Percentiles rank a stretch among this genome's conserved stretches.
These are phyloP conservation scores for Gracilaria gracilis DNA, from an alignment of 23 red algal genomes.

Conservation along the genomic window DNA sequence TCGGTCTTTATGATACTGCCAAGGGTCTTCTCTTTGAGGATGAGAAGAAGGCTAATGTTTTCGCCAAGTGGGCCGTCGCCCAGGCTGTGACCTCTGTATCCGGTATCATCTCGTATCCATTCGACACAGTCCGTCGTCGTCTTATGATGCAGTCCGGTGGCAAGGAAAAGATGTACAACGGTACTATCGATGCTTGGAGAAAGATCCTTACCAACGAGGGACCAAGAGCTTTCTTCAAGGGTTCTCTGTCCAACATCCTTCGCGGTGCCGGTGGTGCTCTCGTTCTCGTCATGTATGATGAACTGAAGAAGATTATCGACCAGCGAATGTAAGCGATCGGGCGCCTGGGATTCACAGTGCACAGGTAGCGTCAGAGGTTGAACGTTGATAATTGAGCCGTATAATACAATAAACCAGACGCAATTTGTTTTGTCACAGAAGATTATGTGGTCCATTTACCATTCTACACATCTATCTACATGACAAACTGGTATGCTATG, in stretches of 20 bases:
- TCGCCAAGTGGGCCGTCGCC: conserved; percentile 94
- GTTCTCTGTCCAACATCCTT: conserved; percentile 96
- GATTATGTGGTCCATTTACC: background rate
- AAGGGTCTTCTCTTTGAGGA: conserved; percentile 95
- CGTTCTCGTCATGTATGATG: conserved; percentile 98
- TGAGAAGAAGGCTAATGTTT: conserved; percentile 87
- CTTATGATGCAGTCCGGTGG: conserved; percentile 99
- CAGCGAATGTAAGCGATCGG: conserved; percentile 37
- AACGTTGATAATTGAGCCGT: background rate
- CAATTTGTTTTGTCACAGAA: conserved; percentile 18
- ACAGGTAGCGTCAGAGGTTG: background rate
- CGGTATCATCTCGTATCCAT: conserved; percentile 97
- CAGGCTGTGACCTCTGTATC: conserved; percentile 93
- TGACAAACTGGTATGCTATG: too few species aligned
- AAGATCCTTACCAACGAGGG: conserved; percentile 96
- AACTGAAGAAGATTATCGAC: conserved; percentile 98
- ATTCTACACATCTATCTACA: too few species aligned
- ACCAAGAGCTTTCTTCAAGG: conserved; percentile 92
- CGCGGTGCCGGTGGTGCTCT: conserved; percentile 98
- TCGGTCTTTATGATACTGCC: conserved; percentile 97
- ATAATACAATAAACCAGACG: conserved; percentile 31
- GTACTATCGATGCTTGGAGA: conserved; percentile 96
- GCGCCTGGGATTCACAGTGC: background rate
- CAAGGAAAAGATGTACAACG: conserved; percentile 89
- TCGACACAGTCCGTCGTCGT: conserved; percentile 98